A percentile compares a stretch with the other conserved stretches of the same genome.
Evolutionary conservation across 345 rosid genomes (phyloP).

Genomic region (Linum trigynum): DNA sequence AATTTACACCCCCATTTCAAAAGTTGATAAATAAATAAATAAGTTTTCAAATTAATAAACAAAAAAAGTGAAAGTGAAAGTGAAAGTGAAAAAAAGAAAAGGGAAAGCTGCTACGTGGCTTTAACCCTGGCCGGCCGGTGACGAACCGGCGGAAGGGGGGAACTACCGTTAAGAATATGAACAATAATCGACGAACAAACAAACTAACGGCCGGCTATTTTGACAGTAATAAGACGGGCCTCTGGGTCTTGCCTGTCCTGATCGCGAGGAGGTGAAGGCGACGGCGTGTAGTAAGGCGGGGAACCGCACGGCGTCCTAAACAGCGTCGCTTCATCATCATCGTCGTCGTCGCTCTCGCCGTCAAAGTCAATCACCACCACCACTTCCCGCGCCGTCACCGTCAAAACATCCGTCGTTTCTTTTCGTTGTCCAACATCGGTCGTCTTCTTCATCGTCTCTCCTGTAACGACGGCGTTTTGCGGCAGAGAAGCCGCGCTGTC

Average conservation of each 20-base stretch:
- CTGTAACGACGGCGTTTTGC: conserved; percentile 9
- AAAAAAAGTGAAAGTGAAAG: no score
- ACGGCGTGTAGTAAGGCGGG: conserved; percentile 47
- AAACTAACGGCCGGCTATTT: no score
- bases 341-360: conserved; percentile 3
- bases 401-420: background rate
- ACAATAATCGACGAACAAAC: no score
- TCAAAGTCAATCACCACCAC: background rate
- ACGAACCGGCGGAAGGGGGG: no score
- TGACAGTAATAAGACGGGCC: no score
- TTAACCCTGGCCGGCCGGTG: background rate
- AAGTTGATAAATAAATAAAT: no score
- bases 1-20: background rate
- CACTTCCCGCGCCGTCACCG: background rate
- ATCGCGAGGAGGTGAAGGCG: conserved; percentile 45
- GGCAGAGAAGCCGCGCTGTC: background rate
- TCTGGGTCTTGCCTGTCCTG: no score
- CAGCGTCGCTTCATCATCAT: conserved; percentile 39
- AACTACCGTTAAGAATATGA: no score
- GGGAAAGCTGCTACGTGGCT: background rate
- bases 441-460: background rate
- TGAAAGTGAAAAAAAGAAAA: no score
- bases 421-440: background rate
- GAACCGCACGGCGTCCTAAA: conserved; percentile 63
- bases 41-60: no score